Evolutionary conservation across 2,329 filamentous ascomycete genomes (phyloP), one percentile per base, ranked within the genome.

Genomic region (Claviceps sp.): DNA sequence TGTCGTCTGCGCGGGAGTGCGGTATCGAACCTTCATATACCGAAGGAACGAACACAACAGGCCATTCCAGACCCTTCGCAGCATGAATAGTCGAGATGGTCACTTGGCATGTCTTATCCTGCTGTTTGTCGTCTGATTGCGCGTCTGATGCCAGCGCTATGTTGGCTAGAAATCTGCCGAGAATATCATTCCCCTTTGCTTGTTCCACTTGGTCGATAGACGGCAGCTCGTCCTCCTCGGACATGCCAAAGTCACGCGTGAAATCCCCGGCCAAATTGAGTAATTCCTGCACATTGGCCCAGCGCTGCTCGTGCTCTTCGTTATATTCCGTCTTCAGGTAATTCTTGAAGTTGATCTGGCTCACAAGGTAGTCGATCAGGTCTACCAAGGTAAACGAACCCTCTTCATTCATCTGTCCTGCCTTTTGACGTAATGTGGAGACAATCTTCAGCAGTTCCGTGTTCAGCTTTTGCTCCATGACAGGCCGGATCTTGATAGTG

Each of bases 1-100:
- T 74, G 62, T 97, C 88, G 45, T 96, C 90, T 1, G 89, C 79
- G 58, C 90, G 78, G 2, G 83, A 85, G 64, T 97, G 91, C 4
- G 91, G 91, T 53, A 97, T 94, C 2, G 85, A 91, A 1, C 91
- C 93, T 46, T 89, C 81, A 62, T 95, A 95, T 26, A 88, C 85
- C 1, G 86, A 87, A 5, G 93, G 90, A 16, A 97, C 82, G 64
- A 97, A 97, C 1, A 97, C 88, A 1, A 95, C 77, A 0, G 91
- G 91, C 93, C 93, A 98, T 65, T 98, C 91, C 1, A 98, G 74
- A 3, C 91, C 91, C 66, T 98, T 98, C 2, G 91, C 88, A 0
- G 90, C 89, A 64, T 98, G 91, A 11, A 98, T 96, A 0, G 91
- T 98, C 5, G 89, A 96, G 23, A 98, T 88, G 0, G 90, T 96